Evolutionary conservation across 768 basidiomycete species (phyloP).

Genomic region (Infundibulicybe gibba): DNA sequence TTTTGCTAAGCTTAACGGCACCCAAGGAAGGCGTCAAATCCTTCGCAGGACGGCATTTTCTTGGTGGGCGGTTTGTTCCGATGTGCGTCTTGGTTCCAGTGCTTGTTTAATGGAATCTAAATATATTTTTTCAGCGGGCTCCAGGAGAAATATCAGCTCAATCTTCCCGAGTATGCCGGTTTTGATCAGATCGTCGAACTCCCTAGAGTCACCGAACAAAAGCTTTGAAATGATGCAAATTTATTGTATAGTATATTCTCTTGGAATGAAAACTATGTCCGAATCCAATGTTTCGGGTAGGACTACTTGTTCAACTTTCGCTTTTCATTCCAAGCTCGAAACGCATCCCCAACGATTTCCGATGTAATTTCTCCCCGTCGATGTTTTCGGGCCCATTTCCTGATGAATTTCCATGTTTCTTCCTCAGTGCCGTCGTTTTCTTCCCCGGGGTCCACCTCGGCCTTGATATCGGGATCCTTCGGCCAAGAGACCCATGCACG

Average conservation of each 20-base stretch:
- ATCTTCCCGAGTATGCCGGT: constrained; percentile 80
- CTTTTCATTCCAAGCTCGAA: constrained; percentile 4
- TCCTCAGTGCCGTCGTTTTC: constrained; percentile 5
- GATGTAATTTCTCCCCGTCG: constrained; percentile 19
- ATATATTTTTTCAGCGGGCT: constrained; percentile 44
- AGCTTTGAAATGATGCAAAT: not conserved
- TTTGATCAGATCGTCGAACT: constrained; percentile 85
- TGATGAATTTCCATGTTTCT: constrained; percentile 20
- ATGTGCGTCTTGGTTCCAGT: constrained; percentile 51
- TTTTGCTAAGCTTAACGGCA: constrained; percentile 87
- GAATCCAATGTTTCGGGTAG: no score
- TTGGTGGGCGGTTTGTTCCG: constrained; percentile 92
- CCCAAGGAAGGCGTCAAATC: constrained; percentile 83
- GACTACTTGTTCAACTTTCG: no score
- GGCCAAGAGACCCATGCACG: constrained; percentile 20
- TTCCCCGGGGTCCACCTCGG: constrained; percentile 23
- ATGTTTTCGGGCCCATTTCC: constrained; percentile 20
- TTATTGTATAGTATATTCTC: no score
- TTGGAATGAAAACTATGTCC: no score
- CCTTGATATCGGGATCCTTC: constrained; percentile 10
- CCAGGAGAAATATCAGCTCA: constrained; percentile 71
- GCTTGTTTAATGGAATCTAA: not conserved
- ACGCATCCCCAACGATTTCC: constrained; percentile 15
- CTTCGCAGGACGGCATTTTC: constrained; percentile 84
- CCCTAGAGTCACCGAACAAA: constrained; percentile 3